Base-by-base conservation (phyloP, 805 yeast species). In the Wickerhamomyces alni region DNA sequence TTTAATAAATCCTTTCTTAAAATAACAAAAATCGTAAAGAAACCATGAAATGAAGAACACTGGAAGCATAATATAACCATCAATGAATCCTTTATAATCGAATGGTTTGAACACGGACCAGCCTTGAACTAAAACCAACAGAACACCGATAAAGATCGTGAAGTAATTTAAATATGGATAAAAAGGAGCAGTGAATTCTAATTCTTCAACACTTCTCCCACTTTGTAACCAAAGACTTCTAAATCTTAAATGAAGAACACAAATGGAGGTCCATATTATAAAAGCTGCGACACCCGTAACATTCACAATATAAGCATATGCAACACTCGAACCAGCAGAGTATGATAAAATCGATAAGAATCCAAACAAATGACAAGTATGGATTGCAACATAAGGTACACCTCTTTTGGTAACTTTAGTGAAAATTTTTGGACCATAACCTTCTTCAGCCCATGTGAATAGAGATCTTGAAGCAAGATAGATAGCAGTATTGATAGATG, bases 281-380 rank as follows among this genome's bases (percentile, higher is more conserved):
- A 82, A 74, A 32, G 89, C 88, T 11, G 87, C 79, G 34, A 82
- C 82, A 35, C 85, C 84, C 13, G 85, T 72, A 48, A 83, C 81
- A 55, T 79, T 81, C 47, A 82, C 66, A 41, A 83, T 68, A 86
- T 88, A 83, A 47, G 69, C 61, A 62, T 82, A 83, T 16, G 81
- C 88, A 6, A 70, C 66, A 21, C 61, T 56, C 41, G 84, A 83
- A 39, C 74, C 66, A 17, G 65, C 56, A 6, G 77, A 69, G 34
- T 62, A 55, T 5, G 76, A 75, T 57, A 82, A 62, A 59, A 74
- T 78, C 2, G 80, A 83, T 40, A 82, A 59, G 19, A 77, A 67
- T 25, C 87, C 87, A 52, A 80, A 76, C 1, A 69, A 48, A 15
- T 85, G 66, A 12, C 84, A 75, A 53, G 65, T 54, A 5, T 73